Conservation (phyloP, 2,329 filamentous ascomycete species). For the Xylariaceae sp. region DNA sequence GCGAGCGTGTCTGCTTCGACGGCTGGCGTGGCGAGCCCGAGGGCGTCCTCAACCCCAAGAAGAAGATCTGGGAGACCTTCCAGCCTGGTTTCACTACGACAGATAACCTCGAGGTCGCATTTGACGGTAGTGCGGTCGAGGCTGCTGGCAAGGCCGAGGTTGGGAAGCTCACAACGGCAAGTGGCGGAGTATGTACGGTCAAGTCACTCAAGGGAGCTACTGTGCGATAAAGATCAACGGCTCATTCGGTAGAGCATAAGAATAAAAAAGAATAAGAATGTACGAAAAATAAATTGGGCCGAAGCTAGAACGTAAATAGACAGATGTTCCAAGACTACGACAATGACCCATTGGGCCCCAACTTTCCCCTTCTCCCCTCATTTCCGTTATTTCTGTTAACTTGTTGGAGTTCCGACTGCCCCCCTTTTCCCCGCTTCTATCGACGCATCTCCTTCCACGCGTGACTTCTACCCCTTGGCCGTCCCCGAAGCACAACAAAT, state of each 20-base stretch:
- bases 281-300: neutral
- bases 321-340: constrained; percentile 3
- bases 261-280: neutral
- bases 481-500: no score
- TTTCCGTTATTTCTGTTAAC: neutral
- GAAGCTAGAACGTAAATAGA: constrained; percentile 18
- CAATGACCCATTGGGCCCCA: no score
- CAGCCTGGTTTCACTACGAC: constrained; percentile 96
- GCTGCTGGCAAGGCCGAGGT: constrained; percentile 65
- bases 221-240: constrained; percentile 79
- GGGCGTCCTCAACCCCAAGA: constrained; percentile 94
- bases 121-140: constrained; percentile 73
- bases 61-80: constrained; percentile 97
- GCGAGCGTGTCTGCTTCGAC: constrained; percentile 87
- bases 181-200: constrained; percentile 77
- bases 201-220: constrained; percentile 72
- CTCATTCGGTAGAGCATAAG: no score
- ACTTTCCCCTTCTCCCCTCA: no score
- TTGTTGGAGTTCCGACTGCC: no score
- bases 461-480: no score
- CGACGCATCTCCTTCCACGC: no score
- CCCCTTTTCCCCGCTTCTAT: no score
- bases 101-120: constrained; percentile 72
- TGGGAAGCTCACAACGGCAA: constrained; percentile 67
- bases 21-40: constrained; percentile 93